Evolutionary conservation across 306 rosid genomes (phyloP).

Genomic region (Leucaena leucocephala): DNA sequence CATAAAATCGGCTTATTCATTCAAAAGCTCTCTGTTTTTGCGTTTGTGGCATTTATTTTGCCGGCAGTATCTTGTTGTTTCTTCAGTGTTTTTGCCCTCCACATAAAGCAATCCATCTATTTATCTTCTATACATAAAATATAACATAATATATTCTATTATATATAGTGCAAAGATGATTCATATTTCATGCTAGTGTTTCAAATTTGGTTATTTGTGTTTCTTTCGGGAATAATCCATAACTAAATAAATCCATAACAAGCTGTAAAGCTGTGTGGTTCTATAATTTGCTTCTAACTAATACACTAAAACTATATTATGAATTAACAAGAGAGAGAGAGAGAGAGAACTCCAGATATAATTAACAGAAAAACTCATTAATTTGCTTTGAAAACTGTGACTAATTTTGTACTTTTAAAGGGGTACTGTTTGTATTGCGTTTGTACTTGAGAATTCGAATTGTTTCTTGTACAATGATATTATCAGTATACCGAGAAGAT

Average conservation of each 20-base stretch:
- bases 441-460: background rate
- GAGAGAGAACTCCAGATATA: background rate
- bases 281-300: background rate
- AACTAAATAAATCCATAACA: background rate
- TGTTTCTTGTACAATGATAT: background rate
- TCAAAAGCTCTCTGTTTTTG: constrained; percentile 11
- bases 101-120: background rate
- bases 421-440: background rate
- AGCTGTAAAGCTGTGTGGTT: background rate
- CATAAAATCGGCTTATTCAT: constrained; percentile 19
- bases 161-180: constrained; percentile 1
- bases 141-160: background rate
- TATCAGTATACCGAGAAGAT: background rate
- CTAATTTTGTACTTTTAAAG: background rate
- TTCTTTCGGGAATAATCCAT: background rate
- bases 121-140: background rate
- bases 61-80: constrained; percentile 7
- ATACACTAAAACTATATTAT: background rate
- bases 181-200: background rate
- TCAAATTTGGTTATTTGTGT: background rate
- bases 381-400: background rate
- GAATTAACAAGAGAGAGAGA: background rate
- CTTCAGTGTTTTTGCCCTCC: background rate
- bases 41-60: background rate
- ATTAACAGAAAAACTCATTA: background rate